phyloP scores from a whole-genome alignment of 2,329 filamentous ascomycete genomes.

The Curvularia verruculosa region DNA sequence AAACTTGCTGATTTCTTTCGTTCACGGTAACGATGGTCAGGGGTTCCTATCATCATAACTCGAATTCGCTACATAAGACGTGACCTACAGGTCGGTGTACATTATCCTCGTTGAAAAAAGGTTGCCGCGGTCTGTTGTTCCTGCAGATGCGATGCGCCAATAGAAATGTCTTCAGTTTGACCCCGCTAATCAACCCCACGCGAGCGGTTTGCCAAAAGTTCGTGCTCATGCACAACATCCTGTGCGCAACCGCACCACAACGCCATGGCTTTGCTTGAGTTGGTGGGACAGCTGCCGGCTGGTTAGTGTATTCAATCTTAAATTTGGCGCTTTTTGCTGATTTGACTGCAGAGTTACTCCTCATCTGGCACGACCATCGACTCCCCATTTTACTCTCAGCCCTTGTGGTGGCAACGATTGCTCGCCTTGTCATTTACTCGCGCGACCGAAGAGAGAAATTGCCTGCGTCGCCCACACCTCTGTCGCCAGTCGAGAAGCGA shows the following conservation, averaged over 20 bases:
- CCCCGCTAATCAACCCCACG: conserved; percentile 30
- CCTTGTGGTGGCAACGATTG: conserved; percentile 35
- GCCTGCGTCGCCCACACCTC: conserved; percentile 38
- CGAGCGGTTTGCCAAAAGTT: conserved; percentile 27
- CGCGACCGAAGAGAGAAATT: conserved; percentile 38
- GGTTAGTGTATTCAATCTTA: conserved; percentile 10
- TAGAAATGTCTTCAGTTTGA: conserved; percentile 8
- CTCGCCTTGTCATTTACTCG: conserved; percentile 38
- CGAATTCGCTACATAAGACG: background rate
- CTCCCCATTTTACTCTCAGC: conserved; percentile 42
- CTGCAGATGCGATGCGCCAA: conserved; percentile 15
- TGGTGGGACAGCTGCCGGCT: conserved; percentile 24
- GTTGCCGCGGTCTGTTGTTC: conserved; percentile 2
- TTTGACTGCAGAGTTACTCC: conserved; percentile 39
- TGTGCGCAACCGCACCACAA: conserved; percentile 7
- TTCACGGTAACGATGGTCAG: background rate
- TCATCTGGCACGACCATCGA: conserved; percentile 48
- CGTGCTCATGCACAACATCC: conserved; percentile 4
- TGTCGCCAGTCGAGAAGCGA: conserved; percentile 43
- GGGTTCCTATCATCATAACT: too few relatives aligned
- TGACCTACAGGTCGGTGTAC: too few relatives aligned
- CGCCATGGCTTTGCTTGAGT: conserved; percentile 23
- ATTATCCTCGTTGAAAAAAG: background rate
- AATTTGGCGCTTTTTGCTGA: conserved; percentile 3
- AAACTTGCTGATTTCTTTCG: too few relatives aligned